phyloP scores from a whole-genome alignment of 2,329 filamentous ascomycete species.

The Paraconiothyrium brasiliense region DNA sequence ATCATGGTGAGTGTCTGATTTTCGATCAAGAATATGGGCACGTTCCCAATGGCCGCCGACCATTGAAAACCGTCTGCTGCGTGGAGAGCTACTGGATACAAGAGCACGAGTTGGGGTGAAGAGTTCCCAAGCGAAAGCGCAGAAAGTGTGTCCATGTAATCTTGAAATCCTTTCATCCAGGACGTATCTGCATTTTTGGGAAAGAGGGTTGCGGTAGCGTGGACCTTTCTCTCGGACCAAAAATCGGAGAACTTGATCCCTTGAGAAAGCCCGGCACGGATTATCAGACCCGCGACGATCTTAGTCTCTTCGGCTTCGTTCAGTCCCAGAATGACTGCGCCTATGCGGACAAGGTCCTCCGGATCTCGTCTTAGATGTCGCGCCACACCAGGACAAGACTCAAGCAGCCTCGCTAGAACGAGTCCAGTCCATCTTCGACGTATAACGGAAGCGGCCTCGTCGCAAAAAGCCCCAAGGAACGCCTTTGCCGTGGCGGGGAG shows the following conservation, averaged over 20 bases:
- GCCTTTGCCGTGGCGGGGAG: conserved; percentile 29
- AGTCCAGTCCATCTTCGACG: conserved; percentile 45
- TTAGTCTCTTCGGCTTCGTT: conserved; percentile 41
- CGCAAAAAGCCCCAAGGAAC: conserved; percentile 42
- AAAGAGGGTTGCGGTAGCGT: conserved; percentile 34
- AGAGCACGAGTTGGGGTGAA: conserved; percentile 23
- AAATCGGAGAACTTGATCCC: conserved; percentile 36
- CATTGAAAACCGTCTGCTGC: conserved; percentile 36
- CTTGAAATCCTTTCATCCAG: conserved; percentile 43
- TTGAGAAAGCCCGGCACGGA: conserved; percentile 34
- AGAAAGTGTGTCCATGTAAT: conserved; percentile 37
- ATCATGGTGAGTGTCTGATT: conserved; percentile 34
- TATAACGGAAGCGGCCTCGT: conserved; percentile 22
- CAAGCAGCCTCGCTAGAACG: conserved; percentile 39
- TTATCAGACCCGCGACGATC: conserved; percentile 42
- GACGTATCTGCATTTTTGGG: conserved; percentile 23
- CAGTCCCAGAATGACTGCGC: conserved; percentile 33
- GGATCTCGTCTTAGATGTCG: conserved; percentile 25
- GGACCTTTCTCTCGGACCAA: conserved; percentile 38
- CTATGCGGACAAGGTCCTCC: conserved; percentile 30
- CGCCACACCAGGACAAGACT: conserved; percentile 26
- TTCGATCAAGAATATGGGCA: conserved; percentile 30
- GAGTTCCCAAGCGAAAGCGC: conserved; percentile 23
- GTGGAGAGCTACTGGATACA: conserved; percentile 35
- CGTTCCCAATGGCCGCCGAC: conserved; percentile 20